Percentiles rank a stretch among this genome's conserved stretches.
phyloP scores from a whole-genome alignment of 2,329 filamentous ascomycete genomes.

The Sarocladium strictum region DNA sequence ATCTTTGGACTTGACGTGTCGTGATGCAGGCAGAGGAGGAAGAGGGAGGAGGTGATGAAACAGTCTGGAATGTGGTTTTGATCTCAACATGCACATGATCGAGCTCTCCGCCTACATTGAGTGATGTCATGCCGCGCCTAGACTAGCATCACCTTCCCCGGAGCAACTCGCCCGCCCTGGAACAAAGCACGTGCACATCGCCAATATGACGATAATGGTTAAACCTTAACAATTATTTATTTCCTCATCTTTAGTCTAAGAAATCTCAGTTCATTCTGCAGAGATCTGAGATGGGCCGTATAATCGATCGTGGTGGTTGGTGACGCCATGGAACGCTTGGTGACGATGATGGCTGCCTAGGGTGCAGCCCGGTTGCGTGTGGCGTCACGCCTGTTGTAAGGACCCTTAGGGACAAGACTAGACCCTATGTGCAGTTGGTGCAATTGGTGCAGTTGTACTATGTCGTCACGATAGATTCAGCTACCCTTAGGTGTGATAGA shows the following conservation, averaged over 20 bases:
- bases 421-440: not conserved
- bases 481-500: too few relatives aligned
- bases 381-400: too few relatives aligned
- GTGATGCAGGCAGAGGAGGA: not conserved
- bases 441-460: not conserved
- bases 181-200: not conserved
- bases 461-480: not conserved
- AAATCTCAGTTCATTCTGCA: not conserved
- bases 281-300: not conserved
- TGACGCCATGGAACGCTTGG: constrained; percentile 1
- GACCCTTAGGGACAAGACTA: not conserved
- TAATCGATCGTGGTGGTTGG: not conserved
- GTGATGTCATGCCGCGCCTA: constrained; percentile 8
- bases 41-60: not conserved
- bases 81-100: constrained; percentile 5
- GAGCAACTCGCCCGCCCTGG: not conserved
- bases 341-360: constrained; percentile 7
- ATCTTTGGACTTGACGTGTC: not conserved
- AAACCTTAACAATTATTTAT: not conserved
- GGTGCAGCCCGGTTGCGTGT: not conserved
- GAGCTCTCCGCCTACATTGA: not conserved
- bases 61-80: not conserved
- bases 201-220: not conserved
- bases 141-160: not conserved
- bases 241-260: not conserved